Conservation (phyloP, 345 rosid genomes). For the Linum trigynum region DNA sequence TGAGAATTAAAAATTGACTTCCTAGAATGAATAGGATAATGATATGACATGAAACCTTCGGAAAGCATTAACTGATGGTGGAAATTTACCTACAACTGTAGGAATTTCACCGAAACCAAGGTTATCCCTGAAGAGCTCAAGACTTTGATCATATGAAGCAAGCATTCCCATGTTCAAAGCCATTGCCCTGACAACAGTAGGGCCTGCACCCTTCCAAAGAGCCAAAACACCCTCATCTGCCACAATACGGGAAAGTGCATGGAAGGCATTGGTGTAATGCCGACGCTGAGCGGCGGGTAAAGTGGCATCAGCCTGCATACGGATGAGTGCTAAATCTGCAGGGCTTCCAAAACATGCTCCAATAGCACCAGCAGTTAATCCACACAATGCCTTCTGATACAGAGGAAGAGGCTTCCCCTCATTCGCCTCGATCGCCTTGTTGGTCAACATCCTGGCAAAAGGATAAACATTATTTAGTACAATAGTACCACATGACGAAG, state of each 20-base stretch:
- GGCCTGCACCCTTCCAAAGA: constrained; percentile 99
- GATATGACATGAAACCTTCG: not conserved
- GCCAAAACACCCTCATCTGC: constrained; percentile 91
- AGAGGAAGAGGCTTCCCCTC: constrained; percentile 94
- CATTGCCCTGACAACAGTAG: constrained; percentile 98
- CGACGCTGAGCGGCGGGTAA: constrained; percentile 88
- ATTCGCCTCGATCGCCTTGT: constrained; percentile 76
- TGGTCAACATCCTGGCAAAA: constrained; percentile 61
- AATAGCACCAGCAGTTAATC: constrained; percentile 97
- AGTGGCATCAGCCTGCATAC: constrained; percentile 98
- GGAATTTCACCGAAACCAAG: constrained; percentile 70
- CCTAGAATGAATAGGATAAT: not conserved
- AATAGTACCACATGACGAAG: not conserved
- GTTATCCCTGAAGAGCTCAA: constrained; percentile 74
- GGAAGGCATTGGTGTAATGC: constrained; percentile 84
- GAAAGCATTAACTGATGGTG: not conserved
- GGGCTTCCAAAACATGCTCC: constrained; percentile 91
- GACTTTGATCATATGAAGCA: constrained; percentile 97
- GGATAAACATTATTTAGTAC: not conserved
- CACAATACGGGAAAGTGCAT: constrained; percentile 75
- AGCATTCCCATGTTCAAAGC: constrained; percentile 99
- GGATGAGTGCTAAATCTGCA: constrained; percentile 93
- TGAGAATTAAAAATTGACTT: too few relatives aligned
- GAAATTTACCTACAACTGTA: constrained; percentile 47
- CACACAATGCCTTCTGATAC: constrained; percentile 94